Percentiles rank a stretch among this genome's conserved stretches.
phyloP scores from a whole-genome alignment of 2,329 filamentous ascomycete genomes.

The Apiospora sp. region DNA sequence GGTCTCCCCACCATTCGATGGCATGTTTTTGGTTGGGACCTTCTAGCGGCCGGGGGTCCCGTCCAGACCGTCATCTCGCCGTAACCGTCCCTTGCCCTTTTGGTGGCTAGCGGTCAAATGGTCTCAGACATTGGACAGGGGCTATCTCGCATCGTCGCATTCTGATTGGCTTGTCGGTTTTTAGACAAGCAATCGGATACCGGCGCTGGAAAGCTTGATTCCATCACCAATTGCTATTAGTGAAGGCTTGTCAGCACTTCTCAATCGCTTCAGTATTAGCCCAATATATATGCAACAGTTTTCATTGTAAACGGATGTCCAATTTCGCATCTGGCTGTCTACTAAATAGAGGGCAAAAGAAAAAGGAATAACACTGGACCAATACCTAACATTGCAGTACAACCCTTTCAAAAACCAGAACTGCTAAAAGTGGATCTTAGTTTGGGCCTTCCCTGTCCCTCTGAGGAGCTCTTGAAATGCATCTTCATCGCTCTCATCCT shows the following conservation, averaged over 20 bases:
- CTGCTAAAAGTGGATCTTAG: no score
- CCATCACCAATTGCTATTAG: slow-evolving; percentile 19
- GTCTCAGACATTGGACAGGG: background rate
- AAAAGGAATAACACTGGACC: no score
- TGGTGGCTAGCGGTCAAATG: background rate
- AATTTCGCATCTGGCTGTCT: no score
- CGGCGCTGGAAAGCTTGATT: slow-evolving; percentile 15
- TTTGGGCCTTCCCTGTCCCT: no score
- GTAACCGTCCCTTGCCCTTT: background rate
- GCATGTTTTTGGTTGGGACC: background rate
- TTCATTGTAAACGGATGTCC: background rate
- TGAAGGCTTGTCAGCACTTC: slow-evolving; percentile 3
- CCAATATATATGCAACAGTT: background rate
- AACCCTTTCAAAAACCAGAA: no score
- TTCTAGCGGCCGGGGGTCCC: background rate
- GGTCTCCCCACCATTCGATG: background rate
- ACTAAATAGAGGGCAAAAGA: no score
- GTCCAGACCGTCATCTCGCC: background rate
- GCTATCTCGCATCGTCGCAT: background rate
- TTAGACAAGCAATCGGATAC: slow-evolving; percentile 16
- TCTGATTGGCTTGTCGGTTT: background rate
- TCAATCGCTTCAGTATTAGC: no score
- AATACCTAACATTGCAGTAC: no score
- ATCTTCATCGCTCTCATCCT: no score
- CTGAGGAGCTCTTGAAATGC: no score